Base-by-base conservation (phyloP, 768 basidiomycete genomes). In the Galerina sulciceps region DNA sequence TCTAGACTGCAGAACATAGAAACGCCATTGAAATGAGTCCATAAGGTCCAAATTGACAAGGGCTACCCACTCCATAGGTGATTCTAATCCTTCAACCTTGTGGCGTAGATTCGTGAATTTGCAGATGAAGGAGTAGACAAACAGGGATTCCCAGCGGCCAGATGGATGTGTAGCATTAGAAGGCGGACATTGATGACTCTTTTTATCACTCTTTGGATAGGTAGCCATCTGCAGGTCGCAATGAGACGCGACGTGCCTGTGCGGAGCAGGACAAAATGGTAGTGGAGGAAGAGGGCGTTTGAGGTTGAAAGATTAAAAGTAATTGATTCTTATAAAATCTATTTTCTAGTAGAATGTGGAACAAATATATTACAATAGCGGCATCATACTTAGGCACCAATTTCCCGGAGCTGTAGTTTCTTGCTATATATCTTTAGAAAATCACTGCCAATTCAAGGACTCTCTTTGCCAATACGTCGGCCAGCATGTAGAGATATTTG, bases 111-210 rank as follows among this genome's bases (percentile, higher is more conserved):
- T 78, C 20, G 91, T 91, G 78, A 91, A 94, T 74, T 85, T 91
- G 78, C 84, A 86, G 62, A 94, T 87, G 77, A 94, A 94, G 31
- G 87, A 84, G 73, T 92, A 94, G 37, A 94, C 85, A 73, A 93
- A 94, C 63, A 91, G 75, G 5, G 88, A 85, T 76, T 94, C 93
- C 93, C 93, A 94, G 74, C 89, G 89, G 76, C 89, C 88, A 54
- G 80, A 79, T 26, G 93, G 93, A 77, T 92, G 90, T 22, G 72
- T 81, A 23, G 89, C 90, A 68, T 77, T 81, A 17, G 90, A 85
- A 60, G 82, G 81, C 10, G 83, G 83, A 67, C 83, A 85, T 61
- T 82, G 61, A 61, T 85, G 84, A 9, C 79, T 75, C 68, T 74
- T 80, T 57, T 72, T 74, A 55, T 73, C 72, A 42, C 57, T 18